phyloP scores from a whole-genome alignment of 2,329 filamentous ascomycete genomes.

The Sclerotinia nivalis region DNA sequence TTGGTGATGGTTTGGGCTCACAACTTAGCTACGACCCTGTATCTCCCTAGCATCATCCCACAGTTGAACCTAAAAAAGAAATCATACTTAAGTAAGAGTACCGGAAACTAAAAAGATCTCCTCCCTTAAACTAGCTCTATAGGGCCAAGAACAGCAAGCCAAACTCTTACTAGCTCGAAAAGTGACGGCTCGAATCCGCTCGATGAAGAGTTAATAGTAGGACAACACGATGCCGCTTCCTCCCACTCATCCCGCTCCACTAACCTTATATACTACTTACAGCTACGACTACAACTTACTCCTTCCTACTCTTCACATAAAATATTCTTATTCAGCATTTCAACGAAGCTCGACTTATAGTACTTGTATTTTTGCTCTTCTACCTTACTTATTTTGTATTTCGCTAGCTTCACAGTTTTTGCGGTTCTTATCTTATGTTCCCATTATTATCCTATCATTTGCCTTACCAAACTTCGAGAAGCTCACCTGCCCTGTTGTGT shows the following conservation, averaged over 20 bases:
- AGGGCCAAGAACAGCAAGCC: constrained; percentile 3
- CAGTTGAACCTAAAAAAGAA: constrained; percentile 15
- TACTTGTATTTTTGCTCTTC: not conserved
- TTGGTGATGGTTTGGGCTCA: constrained; percentile 10
- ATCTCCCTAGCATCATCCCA: constrained; percentile 2
- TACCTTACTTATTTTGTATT: not conserved
- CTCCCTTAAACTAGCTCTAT: constrained; percentile 2
- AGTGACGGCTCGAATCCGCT: constrained; percentile 16
- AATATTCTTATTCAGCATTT: not conserved
- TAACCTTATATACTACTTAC: not conserved
- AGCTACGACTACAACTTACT: not conserved
- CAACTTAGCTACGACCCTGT: constrained; percentile 14
- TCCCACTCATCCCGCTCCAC: constrained; percentile 14
- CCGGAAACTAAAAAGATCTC: constrained; percentile 13
- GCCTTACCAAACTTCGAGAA: constrained; percentile 23
- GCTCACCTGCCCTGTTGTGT: constrained; percentile 23
- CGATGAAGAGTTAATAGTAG: constrained; percentile 1
- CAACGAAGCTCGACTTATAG: not conserved
- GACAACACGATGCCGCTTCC: constrained; percentile 13
- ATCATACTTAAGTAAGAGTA: not conserved
- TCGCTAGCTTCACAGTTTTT: not conserved
- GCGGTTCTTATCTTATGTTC: constrained; percentile 9
- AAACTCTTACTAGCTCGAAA: not conserved
- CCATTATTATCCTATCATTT: constrained; percentile 9
- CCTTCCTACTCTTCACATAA: not conserved